Evolutionary conservation across 2,329 filamentous ascomycete genomes (phyloP).

Genomic region (Geosmithia putterillii): DNA sequence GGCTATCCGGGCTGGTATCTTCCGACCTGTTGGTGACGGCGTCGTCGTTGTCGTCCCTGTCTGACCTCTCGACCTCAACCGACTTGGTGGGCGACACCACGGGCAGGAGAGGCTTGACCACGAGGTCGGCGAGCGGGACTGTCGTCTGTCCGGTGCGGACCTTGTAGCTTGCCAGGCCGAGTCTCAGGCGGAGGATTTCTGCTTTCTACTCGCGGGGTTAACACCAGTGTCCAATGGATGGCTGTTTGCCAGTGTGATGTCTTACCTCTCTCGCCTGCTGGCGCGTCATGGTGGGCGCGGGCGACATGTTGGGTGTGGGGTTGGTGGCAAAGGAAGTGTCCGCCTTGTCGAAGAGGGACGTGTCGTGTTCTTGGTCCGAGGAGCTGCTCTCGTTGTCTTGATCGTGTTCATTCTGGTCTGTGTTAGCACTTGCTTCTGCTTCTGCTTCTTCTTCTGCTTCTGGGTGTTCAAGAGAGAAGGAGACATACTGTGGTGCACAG

Average conservation of each 20-base stretch:
- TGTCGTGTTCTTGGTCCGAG: neutral
- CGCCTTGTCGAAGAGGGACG: constrained; percentile 34
- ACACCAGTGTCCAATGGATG: neutral
- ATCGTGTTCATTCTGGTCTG: too few species aligned
- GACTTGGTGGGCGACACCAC: neutral
- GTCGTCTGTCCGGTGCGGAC: constrained; percentile 59
- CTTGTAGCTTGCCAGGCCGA: constrained; percentile 64
- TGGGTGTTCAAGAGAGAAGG: too few species aligned
- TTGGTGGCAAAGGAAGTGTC: constrained; percentile 35
- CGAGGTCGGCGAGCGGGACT: constrained; percentile 49
- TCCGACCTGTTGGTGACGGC: neutral
- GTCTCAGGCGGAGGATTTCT: constrained; percentile 53
- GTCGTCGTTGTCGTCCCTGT: neutral
- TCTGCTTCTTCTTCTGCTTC: too few species aligned
- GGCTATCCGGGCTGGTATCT: neutral
- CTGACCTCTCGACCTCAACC: neutral
- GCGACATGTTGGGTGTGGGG: constrained; percentile 24
- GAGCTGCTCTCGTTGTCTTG: too few species aligned
- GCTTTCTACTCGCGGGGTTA: constrained; percentile 33
- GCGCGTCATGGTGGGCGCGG: constrained; percentile 26
- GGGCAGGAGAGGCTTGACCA: constrained; percentile 19
- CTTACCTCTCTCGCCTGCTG: constrained; percentile 40
- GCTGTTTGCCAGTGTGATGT: neutral
- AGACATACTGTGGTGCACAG: constrained; percentile 1
- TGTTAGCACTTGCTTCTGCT: too few species aligned